A percentile compares a stretch with the other conserved stretches of the same genome.
phyloP scores from a whole-genome alignment of 306 rosid species.

The Pyrus communis region DNA sequence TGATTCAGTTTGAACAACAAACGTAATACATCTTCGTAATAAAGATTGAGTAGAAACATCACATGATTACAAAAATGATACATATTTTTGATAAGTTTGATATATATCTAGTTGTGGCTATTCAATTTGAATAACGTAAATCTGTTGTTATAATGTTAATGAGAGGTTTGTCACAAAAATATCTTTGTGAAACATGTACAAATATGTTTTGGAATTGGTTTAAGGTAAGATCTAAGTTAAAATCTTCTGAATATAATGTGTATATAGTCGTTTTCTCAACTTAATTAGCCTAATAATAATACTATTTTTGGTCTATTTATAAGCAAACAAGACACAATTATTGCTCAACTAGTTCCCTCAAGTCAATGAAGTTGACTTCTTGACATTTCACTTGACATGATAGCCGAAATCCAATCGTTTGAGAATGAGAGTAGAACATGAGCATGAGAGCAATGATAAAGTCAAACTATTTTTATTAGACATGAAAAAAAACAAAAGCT shows the following conservation, averaged over 20 bases:
- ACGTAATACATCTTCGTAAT: too few species aligned
- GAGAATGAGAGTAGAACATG: not conserved
- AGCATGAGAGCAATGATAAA: not conserved
- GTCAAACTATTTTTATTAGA: not conserved
- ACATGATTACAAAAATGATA: too few species aligned
- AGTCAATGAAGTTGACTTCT: conserved; percentile 24
- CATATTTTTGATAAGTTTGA: too few species aligned
- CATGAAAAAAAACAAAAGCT: not conserved
- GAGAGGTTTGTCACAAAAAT: too few species aligned
- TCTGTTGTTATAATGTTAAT: too few species aligned
- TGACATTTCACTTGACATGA: conserved; percentile 4
- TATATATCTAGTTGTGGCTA: too few species aligned
- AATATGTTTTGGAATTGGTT: not conserved
- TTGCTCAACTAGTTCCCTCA: not conserved
- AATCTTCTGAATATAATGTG: not conserved
- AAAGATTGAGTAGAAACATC: too few species aligned
- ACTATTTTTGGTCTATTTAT: not conserved
- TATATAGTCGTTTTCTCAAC: not conserved
- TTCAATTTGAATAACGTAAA: too few species aligned
- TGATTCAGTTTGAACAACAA: too few species aligned
- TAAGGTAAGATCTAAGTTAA: not conserved
- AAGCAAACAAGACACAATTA: not conserved
- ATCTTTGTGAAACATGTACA: too few species aligned
- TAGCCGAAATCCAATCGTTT: not conserved
- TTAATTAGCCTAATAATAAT: not conserved